Evolutionary conservation across 2,329 filamentous ascomycete genomes (phyloP).

Genomic region (Trichothecium roseum): DNA sequence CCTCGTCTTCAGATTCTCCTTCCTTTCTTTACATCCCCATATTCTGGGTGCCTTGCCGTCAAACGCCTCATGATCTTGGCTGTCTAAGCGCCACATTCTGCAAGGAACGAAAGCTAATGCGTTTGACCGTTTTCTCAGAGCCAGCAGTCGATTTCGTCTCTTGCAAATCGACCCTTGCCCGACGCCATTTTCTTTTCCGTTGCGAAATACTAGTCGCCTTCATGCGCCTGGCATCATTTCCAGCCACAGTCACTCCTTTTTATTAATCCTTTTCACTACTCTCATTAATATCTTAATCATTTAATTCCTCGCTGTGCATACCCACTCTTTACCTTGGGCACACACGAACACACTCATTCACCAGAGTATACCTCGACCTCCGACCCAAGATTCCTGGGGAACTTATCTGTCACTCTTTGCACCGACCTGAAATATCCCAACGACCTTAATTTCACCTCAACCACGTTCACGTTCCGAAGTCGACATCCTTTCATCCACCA

Average conservation of each 20-base stretch:
- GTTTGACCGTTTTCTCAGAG: conserved; percentile 24
- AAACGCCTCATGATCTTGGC: no score
- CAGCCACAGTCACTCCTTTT: conserved; percentile 50
- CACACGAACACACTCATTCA: conserved; percentile 26
- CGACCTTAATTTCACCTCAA: conserved; percentile 13
- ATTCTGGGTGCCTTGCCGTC: conserved; percentile 4
- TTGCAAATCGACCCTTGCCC: conserved; percentile 32
- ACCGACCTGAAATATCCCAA: conserved; percentile 11
- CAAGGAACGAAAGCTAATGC: conserved; percentile 11
- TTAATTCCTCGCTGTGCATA: conserved; percentile 31
- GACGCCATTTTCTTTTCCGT: conserved; percentile 27
- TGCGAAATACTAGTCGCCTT: conserved; percentile 16
- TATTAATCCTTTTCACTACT: conserved; percentile 35
- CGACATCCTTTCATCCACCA: conserved; percentile 22
- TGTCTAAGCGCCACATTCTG: conserved; percentile 3
- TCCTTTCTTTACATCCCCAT: conserved; percentile 2
- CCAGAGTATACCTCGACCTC: conserved; percentile 18
- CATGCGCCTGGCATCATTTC: conserved; percentile 35
- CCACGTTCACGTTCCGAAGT: conserved; percentile 10
- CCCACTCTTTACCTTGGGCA: conserved; percentile 19
- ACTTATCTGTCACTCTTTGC: conserved; percentile 37
- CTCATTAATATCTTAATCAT: conserved; percentile 51
- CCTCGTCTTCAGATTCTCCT: conserved; percentile 4
- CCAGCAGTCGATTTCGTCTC: conserved; percentile 33
- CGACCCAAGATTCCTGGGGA: conserved; percentile 42